Percentiles rank a stretch among this genome's conserved stretches.
Evolutionary conservation across 2,329 filamentous ascomycete genomes (phyloP).

Genomic region (Ascocoryne sarcoides): DNA sequence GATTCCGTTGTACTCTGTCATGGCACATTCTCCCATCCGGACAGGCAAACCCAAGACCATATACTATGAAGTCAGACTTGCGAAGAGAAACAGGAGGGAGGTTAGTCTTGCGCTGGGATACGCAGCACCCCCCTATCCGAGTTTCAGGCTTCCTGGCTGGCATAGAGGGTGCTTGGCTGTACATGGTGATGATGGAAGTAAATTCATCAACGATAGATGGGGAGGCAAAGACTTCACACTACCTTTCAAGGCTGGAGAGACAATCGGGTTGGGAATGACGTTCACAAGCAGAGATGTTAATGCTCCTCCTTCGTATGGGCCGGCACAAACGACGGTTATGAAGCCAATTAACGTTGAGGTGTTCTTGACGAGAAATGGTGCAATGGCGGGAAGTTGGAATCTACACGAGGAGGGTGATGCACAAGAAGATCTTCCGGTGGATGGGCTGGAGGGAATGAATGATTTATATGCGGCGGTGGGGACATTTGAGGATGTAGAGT

Average conservation of each 20-base stretch:
- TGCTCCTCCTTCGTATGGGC: slow-evolving; percentile 26
- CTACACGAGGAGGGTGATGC: slow-evolving; percentile 66
- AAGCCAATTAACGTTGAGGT: slow-evolving; percentile 42
- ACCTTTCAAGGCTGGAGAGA: slow-evolving; percentile 56
- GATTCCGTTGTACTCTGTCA: slow-evolving; percentile 58
- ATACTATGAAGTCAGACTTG: slow-evolving; percentile 64
- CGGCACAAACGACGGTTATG: slow-evolving; percentile 12
- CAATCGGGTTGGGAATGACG: slow-evolving; percentile 63
- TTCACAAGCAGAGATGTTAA: slow-evolving; percentile 32
- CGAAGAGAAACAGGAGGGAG: slow-evolving; percentile 32
- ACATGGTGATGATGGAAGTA: slow-evolving; percentile 72
- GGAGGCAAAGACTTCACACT: slow-evolving; percentile 62
- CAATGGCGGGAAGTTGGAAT: slow-evolving; percentile 54
- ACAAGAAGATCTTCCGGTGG: slow-evolving; percentile 50
- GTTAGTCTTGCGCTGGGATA: slow-evolving; percentile 58
- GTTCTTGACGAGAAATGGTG: slow-evolving; percentile 64
- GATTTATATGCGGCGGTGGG: slow-evolving; percentile 66
- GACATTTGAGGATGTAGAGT: slow-evolving; percentile 57
- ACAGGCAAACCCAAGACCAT: slow-evolving; percentile 42
- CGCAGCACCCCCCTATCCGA: slow-evolving; percentile 64
- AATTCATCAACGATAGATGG: slow-evolving; percentile 66
- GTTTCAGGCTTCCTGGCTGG: slow-evolving; percentile 73
- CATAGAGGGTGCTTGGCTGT: slow-evolving; percentile 66
- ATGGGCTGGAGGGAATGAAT: slow-evolving; percentile 60
- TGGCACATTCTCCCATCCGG: slow-evolving; percentile 47